Conservation (phyloP, 2,329 filamentous ascomycete genomes). For the Botrytis fabae region DNA sequence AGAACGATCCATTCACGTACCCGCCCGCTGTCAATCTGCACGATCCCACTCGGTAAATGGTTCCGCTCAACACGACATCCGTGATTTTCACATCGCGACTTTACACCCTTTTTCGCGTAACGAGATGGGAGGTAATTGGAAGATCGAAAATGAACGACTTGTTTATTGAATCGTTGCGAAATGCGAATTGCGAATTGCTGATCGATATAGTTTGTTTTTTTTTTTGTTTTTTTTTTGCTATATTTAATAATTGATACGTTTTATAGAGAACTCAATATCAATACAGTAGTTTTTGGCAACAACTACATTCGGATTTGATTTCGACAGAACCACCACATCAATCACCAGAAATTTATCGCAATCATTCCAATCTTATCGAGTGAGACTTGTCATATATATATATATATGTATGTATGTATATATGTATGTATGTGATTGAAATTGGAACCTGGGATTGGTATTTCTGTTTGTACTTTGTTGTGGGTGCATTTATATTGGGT, state of each 20-base stretch:
- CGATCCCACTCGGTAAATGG: background rate
- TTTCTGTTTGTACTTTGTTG: background rate
- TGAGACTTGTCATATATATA: background rate
- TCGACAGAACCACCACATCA: background rate
- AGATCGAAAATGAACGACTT: background rate
- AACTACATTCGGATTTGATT: background rate
- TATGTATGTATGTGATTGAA: no score
- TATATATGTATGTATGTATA: no score
- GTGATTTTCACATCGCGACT: background rate
- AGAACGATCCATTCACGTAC: background rate
- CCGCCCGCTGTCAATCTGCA: conserved; percentile 8
- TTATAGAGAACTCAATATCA: background rate
- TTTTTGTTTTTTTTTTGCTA: background rate
- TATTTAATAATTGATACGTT: background rate
- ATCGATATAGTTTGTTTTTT: background rate
- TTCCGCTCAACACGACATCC: background rate
- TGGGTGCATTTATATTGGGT: no score
- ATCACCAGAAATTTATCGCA: background rate
- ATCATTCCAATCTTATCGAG: background rate
- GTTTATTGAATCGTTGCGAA: background rate
- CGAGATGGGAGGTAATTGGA: background rate
- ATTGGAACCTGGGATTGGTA: background rate
- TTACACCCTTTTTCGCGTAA: background rate
- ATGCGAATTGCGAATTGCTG: background rate
- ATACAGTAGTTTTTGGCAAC: background rate